Base-by-base conservation (phyloP, 768 basidiomycete genomes). In the Cystofilobasidium capitatum region DNA sequence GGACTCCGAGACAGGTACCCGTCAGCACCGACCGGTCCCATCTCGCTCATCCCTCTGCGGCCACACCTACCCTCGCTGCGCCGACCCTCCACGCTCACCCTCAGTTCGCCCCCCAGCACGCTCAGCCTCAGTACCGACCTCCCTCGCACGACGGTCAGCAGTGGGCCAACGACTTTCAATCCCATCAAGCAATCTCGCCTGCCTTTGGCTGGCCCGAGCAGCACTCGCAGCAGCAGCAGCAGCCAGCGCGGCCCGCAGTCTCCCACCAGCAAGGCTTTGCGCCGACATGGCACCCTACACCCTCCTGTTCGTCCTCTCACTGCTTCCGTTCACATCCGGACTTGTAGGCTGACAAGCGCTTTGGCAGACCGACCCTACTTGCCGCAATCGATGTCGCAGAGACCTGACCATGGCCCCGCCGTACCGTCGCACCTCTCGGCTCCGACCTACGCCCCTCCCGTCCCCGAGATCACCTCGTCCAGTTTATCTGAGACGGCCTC, bases 401-500 rank as follows among this genome's bases (percentile, higher is more conserved):
- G n/a, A n/a, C n/a, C n/a, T n/a, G n/a, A 16, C 8, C 51, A 55
- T 3, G 51, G 16, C 26, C 5, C 51, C 16, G 2, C 26, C 8
- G 17, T 17, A 16, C 51, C 26, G 14, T 55, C 31, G 13, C 51
- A 31, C 5, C 2, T 31, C 2, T 13, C 29, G 2, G 29, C 51
- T 9, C 51, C 51, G 29, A 31, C 51, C 8, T 55, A 55, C 51
- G 51, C 51, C 29, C 8, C 51, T 16, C 51, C 51, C 12, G n/a
- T n/a, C 10, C 26, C 20, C 17, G 44, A 66, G 20, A 24, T 47
- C 12, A 47, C 66, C 22, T 68, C 66, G 13, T 62, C 61, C 39
- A 58, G 54, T 20, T 84, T 94, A 55, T 86, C 91, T 2, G 82
- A 83, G 35, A 87, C 89, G 10, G 91, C 91, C 14, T 89, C 84